Conservation (phyloP, 176 grass and related monocot genomes). For the Cenchrus americanus region DNA sequence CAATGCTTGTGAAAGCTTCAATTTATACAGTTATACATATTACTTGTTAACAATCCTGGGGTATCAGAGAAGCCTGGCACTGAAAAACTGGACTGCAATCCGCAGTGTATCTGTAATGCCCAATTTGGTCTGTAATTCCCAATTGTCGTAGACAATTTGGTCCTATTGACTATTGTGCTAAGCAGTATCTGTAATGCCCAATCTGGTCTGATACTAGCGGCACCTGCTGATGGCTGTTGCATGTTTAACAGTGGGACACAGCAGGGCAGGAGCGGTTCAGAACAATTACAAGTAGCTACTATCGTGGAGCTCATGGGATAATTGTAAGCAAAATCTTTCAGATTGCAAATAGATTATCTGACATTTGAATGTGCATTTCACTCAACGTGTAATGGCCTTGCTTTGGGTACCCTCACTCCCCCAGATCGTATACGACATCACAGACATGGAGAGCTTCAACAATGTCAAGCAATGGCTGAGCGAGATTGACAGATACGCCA, state of each 20-base stretch:
- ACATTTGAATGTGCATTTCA: not conserved
- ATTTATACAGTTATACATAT: not conserved
- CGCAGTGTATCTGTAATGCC: not conserved
- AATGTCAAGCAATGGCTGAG: constrained; percentile 89
- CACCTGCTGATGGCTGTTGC: constrained; percentile 1
- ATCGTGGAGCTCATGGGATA: constrained; percentile 88
- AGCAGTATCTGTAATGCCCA: not conserved
- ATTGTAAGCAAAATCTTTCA: constrained; percentile 46
- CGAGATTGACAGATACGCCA: constrained; percentile 81
- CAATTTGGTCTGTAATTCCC: not conserved
- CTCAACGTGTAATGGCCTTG: not conserved
- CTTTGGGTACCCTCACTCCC: not conserved
- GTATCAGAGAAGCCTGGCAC: not conserved
- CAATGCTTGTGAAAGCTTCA: not conserved
- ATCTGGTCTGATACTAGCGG: constrained; percentile 11
- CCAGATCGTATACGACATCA: constrained; percentile 93
- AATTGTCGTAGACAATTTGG: too few species aligned
- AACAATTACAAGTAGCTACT: constrained; percentile 96
- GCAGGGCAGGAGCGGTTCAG: constrained; percentile 94
- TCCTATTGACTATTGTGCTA: too few species aligned
- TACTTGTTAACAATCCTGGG: not conserved
- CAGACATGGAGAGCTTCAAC: constrained; percentile 86
- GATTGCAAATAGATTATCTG: not conserved
- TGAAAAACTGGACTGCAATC: not conserved
- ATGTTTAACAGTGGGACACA: constrained; percentile 75